These are phyloP conservation scores for Coemansia sp. DNA, from an alignment of 192 early-diverging fungal species.

Conservation along the genomic window DNA sequence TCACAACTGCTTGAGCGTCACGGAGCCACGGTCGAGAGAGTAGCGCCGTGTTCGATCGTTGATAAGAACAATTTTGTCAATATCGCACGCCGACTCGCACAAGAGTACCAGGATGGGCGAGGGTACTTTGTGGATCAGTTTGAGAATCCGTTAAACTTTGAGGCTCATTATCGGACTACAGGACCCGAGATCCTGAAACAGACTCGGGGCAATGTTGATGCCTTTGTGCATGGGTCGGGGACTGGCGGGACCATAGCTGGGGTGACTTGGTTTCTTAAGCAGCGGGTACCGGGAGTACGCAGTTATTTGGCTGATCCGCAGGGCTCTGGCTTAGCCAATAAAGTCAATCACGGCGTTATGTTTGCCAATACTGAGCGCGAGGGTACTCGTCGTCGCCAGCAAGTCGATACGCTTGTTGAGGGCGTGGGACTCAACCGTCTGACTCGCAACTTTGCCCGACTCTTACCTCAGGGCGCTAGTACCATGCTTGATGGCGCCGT, in stretches of 20 bases:
- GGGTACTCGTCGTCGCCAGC: constrained; percentile 87
- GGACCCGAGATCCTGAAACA: constrained; percentile 81
- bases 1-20: constrained; percentile 80
- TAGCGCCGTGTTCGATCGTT: constrained; percentile 89
- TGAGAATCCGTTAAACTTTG: constrained; percentile 85
- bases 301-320: constrained; percentile 88
- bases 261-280: constrained; percentile 85
- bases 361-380: constrained; percentile 88
- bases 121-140: constrained; percentile 94
- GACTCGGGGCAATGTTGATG: constrained; percentile 72
- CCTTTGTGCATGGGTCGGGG: constrained; percentile 88
- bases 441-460: constrained; percentile 79
- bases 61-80: constrained; percentile 94
- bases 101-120: constrained; percentile 59
- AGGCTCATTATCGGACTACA: constrained; percentile 81
- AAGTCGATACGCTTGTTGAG: constrained; percentile 97
- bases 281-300: constrained; percentile 61
- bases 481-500: constrained; percentile 81
- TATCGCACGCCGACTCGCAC: constrained; percentile 77
- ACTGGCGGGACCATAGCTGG: constrained; percentile 94
- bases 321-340: constrained; percentile 91
- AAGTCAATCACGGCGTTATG: constrained; percentile 90
- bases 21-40: constrained; percentile 89
- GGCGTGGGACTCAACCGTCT: constrained; percentile 95
- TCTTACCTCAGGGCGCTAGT: constrained; percentile 13